These are phyloP conservation scores for Erodium moschatum DNA, from an alignment of 441 rosid species.

Conservation along the genomic window DNA sequence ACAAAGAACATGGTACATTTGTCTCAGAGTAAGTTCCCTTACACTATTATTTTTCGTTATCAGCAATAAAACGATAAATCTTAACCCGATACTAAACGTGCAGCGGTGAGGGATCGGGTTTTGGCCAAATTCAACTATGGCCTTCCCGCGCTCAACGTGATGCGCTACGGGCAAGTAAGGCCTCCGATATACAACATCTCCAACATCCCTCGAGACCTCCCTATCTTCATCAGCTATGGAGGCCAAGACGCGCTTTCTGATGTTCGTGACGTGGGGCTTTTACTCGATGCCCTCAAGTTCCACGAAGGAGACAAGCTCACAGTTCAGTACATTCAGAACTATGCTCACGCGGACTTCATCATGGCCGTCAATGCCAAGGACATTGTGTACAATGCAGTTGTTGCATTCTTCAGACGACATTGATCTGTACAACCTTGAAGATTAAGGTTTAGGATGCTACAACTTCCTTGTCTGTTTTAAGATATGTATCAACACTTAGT, in stretches of 20 bases:
- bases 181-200: conserved; percentile 77
- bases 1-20: conserved; percentile 84
- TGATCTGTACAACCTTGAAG: not conserved
- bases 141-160: conserved; percentile 30
- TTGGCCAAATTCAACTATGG: conserved; percentile 69
- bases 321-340: conserved; percentile 49
- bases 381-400: conserved; percentile 48
- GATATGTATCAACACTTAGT: not conserved
- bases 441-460: not conserved
- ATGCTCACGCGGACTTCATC: conserved; percentile 81
- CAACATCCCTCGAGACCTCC: conserved; percentile 57
- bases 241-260: conserved; percentile 60
- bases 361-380: conserved; percentile 81
- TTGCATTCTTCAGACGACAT: conserved; percentile 47
- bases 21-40: conserved; percentile 54
- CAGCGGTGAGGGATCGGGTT: conserved; percentile 56
- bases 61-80: too few species aligned
- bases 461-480: too few species aligned
- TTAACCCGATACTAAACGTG: not conserved
- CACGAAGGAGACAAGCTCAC: conserved; percentile 54
- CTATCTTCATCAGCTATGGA: conserved; percentile 68
- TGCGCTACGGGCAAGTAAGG: conserved; percentile 44
- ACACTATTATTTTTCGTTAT: not conserved
- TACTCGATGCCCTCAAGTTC: conserved; percentile 53
- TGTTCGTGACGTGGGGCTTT: conserved; percentile 42